These are phyloP conservation scores for Arthrinium phaeospermum DNA, from an alignment of 2,329 filamentous ascomycete genomes.

Conservation along the genomic window DNA sequence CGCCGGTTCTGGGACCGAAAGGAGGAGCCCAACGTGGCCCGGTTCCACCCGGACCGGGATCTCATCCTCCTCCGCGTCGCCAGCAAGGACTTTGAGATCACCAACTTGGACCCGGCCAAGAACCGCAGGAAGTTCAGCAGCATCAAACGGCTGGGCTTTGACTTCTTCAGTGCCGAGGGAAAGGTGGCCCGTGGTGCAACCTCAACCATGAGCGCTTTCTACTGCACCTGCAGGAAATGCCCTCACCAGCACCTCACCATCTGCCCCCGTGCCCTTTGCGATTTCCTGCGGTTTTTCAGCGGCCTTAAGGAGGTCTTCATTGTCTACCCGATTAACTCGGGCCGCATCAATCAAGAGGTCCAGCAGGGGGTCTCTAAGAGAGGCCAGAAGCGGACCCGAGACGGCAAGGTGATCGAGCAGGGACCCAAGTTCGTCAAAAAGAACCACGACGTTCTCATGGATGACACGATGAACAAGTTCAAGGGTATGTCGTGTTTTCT, in stretches of 20 bases:
- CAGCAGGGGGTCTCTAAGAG: not conserved
- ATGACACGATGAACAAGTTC: slow-evolving; percentile 3
- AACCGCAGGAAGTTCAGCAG: slow-evolving; percentile 15
- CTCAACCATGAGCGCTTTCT: not conserved
- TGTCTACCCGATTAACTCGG: slow-evolving; percentile 27
- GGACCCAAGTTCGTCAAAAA: not conserved
- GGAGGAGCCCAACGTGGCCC: not conserved
- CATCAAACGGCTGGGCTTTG: slow-evolving; percentile 19
- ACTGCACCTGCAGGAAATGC: not conserved
- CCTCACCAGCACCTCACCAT: not conserved
- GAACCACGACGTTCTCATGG: not conserved
- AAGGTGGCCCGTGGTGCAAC: not conserved
- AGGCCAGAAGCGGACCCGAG: not conserved
- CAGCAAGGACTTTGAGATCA: slow-evolving; percentile 21
- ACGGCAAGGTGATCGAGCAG: not conserved
- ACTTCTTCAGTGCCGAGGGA: slow-evolving; percentile 1
- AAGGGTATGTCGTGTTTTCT: not conserved
- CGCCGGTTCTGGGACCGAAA: not conserved
- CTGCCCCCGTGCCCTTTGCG: slow-evolving; percentile 30
- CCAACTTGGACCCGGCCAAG: not conserved
- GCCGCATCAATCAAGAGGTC: not conserved
- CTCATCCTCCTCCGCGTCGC: slow-evolving; percentile 22
- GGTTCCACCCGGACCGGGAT: slow-evolving; percentile 17
- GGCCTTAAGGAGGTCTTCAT: slow-evolving; percentile 38
- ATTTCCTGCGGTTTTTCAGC: slow-evolving; percentile 35